These are phyloP conservation scores for Telopea speciosissima DNA, from an alignment of 177 flowering plant genomes.

Conservation along the genomic window DNA sequence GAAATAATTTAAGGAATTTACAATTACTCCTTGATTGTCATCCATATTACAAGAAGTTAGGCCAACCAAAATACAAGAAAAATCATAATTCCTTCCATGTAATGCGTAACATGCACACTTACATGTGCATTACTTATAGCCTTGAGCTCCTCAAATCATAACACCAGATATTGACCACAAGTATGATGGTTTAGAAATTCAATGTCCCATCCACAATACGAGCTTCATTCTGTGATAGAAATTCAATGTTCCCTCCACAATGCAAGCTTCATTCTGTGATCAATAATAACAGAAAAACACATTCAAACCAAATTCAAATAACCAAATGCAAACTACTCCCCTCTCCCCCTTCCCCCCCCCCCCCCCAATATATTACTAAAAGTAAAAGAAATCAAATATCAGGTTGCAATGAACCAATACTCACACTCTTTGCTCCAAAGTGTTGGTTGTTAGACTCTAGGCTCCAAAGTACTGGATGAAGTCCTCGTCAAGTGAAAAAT, in stretches of 20 bases:
- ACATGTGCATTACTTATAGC: not conserved
- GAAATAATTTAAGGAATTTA: not conserved
- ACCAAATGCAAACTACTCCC: not conserved
- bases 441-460: constrained; percentile 8
- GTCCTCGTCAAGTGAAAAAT: constrained; percentile 25
- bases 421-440: constrained; percentile 14
- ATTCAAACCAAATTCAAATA: not conserved
- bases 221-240: not conserved
- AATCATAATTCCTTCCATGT: not conserved
- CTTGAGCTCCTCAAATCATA: not conserved
- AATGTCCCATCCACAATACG: not conserved
- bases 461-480: constrained; percentile 38
- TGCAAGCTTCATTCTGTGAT: not conserved
- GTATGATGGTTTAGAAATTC: not conserved
- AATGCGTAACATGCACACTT: not conserved
- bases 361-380: too few relatives aligned
- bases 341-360: too few relatives aligned
- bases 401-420: constrained; percentile 4
- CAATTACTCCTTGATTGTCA: not conserved
- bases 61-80: not conserved
- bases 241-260: not conserved
- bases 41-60: not conserved
- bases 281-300: not conserved
- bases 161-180: not conserved
- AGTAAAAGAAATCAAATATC: not conserved